These are phyloP conservation scores for Colletotrichum australisinense DNA, from an alignment of 2,329 filamentous ascomycete species.

Conservation along the genomic window DNA sequence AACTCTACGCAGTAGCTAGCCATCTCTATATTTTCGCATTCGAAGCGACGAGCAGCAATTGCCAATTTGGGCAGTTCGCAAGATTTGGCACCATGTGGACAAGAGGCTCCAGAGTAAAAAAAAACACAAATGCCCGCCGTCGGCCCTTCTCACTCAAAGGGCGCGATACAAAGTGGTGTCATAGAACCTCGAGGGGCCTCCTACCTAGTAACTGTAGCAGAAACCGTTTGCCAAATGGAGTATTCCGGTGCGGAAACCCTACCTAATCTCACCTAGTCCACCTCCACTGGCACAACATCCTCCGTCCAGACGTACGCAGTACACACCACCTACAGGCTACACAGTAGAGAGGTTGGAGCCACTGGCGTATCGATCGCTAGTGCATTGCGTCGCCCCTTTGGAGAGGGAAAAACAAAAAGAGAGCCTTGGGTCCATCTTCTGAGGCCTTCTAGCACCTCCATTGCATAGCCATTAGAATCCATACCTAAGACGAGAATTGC, in stretches of 20 bases:
- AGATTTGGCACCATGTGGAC: neutral
- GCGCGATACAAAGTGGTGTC: neutral
- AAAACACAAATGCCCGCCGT: neutral
- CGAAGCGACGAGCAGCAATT: neutral
- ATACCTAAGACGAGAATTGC: neutral
- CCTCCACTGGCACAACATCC: neutral
- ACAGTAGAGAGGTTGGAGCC: neutral
- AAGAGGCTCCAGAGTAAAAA: neutral
- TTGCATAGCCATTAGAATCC: neutral
- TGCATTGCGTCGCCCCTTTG: neutral
- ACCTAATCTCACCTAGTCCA: neutral
- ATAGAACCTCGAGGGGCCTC: neutral
- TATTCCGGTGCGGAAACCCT: neutral
- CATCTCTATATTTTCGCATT: neutral
- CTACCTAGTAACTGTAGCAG: neutral
- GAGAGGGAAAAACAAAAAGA: too few species aligned
- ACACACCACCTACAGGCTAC: too few species aligned
- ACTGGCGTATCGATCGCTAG: neutral
- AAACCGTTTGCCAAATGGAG: slow-evolving; percentile 5
- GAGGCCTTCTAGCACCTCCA: neutral
- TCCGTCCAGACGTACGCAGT: neutral
- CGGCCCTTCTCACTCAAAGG: neutral
- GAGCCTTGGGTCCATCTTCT: neutral
- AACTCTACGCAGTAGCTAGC: neutral
- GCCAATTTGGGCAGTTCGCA: neutral